Conservation (phyloP, 805 yeast species). For the Zygotorulaspora danielsina region DNA sequence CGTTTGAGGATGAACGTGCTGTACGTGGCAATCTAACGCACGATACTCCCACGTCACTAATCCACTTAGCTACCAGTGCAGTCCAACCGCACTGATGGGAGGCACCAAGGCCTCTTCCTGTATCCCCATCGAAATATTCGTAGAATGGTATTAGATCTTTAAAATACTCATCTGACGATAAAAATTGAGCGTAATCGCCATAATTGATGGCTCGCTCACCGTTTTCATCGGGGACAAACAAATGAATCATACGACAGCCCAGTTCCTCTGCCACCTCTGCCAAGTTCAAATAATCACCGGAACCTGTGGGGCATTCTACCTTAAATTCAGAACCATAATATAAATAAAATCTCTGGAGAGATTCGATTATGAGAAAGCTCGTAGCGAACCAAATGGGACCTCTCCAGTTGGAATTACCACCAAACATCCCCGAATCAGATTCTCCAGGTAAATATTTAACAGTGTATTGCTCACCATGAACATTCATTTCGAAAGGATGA, state of each 20-base stretch:
- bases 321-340: slow-evolving; percentile 84
- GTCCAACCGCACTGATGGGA: slow-evolving; percentile 98
- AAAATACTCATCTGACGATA: slow-evolving; percentile 63
- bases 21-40: slow-evolving; percentile 35
- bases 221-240: slow-evolving; percentile 65
- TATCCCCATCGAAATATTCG: slow-evolving; percentile 91
- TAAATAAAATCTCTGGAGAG: slow-evolving; percentile 78
- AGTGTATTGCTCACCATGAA: slow-evolving; percentile 64
- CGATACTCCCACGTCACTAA: slow-evolving; percentile 80
- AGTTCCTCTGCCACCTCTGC: slow-evolving; percentile 89
- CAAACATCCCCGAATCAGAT: slow-evolving; percentile 89
- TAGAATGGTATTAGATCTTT: slow-evolving; percentile 72
- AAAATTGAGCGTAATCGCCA: slow-evolving; percentile 53
- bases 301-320: slow-evolving; percentile 83
- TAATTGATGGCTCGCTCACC: slow-evolving; percentile 78
- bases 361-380: slow-evolving; percentile 78
- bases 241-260: slow-evolving; percentile 76
- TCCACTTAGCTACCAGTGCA: slow-evolving; percentile 84
- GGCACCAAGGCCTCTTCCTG: slow-evolving; percentile 91
- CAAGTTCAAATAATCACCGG: slow-evolving; percentile 68
- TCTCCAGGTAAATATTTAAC: slow-evolving; percentile 83
- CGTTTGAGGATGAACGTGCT: slow-evolving; percentile 27
- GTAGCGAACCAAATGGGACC: slow-evolving; percentile 98
- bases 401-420: slow-evolving; percentile 96
- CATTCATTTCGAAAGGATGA: slow-evolving; percentile 80